Evolutionary conservation across 345 rosid genomes (phyloP).

Genomic region (Citrus australasica): DNA sequence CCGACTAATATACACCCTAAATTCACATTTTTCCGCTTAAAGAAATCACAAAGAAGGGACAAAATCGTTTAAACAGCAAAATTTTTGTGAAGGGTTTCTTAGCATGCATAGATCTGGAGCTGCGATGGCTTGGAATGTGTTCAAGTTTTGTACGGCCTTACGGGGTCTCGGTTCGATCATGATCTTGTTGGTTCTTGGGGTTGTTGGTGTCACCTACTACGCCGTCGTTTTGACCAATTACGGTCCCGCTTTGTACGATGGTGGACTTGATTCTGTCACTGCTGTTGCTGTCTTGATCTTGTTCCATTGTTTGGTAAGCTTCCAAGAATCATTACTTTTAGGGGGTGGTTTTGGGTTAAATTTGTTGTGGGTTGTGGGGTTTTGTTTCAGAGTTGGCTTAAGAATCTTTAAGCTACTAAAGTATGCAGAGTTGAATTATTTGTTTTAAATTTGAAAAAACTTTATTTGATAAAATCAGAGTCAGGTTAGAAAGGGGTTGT

Average conservation of each 20-base stretch:
- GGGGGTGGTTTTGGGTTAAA: not conserved
- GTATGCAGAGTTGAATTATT: not conserved
- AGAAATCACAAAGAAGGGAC: not conserved
- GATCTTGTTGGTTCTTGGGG: conserved; percentile 90
- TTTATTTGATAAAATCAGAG: not conserved
- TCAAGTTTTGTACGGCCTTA: conserved; percentile 90
- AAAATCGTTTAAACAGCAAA: not conserved
- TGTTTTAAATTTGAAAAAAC: not conserved
- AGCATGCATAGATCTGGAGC: conserved; percentile 93
- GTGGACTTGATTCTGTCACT: conserved; percentile 57
- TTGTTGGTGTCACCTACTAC: conserved; percentile 91
- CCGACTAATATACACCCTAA: not conserved
- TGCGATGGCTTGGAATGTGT: conserved; percentile 99
- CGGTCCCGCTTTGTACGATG: conserved; percentile 66
- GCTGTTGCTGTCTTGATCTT: conserved; percentile 61
- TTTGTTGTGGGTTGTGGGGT: conserved; percentile 3
- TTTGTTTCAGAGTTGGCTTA: conserved; percentile 12
- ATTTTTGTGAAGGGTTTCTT: not conserved
- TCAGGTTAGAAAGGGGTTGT: not conserved
- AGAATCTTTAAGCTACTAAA: not conserved
- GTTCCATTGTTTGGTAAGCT: conserved; percentile 78
- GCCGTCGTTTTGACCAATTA: conserved; percentile 86
- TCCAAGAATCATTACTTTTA: not conserved
- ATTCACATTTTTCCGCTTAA: not conserved
- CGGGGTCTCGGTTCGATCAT: conserved; percentile 97